A percentile compares a stretch with the other conserved stretches of the same genome.
These are phyloP conservation scores for Dioscorea alata DNA, from an alignment of 106 monocot genomes.

Conservation along the genomic window DNA sequence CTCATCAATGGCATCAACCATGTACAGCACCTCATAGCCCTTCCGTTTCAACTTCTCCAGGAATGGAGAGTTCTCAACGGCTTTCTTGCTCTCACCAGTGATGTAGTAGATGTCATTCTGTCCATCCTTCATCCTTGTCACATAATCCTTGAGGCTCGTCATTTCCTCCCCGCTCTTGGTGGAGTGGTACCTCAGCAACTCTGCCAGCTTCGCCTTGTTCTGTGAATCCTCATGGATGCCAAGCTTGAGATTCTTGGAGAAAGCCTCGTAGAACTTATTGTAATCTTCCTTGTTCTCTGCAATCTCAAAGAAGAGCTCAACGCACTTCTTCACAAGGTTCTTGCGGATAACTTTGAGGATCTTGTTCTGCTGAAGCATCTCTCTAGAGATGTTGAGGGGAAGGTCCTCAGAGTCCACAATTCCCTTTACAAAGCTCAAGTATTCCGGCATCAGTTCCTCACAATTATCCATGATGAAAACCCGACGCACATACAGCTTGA, in stretches of 20 bases:
- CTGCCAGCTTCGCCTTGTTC: constrained; percentile 61
- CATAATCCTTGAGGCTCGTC: constrained; percentile 79
- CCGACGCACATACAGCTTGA: constrained; percentile 78
- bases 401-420: constrained; percentile 81
- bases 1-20: constrained; percentile 83
- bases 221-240: constrained; percentile 70
- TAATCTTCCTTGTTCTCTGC: constrained; percentile 88
- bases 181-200: constrained; percentile 72
- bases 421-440: constrained; percentile 68
- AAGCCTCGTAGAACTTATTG: constrained; percentile 75
- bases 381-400: constrained; percentile 75
- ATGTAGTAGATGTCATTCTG: constrained; percentile 79
- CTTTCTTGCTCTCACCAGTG: constrained; percentile 84
- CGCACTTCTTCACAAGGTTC: constrained; percentile 79
- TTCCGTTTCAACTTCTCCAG: constrained; percentile 76
- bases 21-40: constrained; percentile 69
- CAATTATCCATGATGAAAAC: constrained; percentile 91
- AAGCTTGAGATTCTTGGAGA: constrained; percentile 83
- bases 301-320: constrained; percentile 77
- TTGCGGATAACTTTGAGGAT: constrained; percentile 80
- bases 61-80: constrained; percentile 82
- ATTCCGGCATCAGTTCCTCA: constrained; percentile 72
- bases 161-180: constrained; percentile 79
- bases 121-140: constrained; percentile 82
- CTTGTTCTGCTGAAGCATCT: constrained; percentile 86